Percentiles rank a stretch among this genome's conserved stretches.
These are phyloP conservation scores for Trichoderma oligosporum DNA, from an alignment of 2,329 filamentous ascomycete species.

Conservation along the genomic window DNA sequence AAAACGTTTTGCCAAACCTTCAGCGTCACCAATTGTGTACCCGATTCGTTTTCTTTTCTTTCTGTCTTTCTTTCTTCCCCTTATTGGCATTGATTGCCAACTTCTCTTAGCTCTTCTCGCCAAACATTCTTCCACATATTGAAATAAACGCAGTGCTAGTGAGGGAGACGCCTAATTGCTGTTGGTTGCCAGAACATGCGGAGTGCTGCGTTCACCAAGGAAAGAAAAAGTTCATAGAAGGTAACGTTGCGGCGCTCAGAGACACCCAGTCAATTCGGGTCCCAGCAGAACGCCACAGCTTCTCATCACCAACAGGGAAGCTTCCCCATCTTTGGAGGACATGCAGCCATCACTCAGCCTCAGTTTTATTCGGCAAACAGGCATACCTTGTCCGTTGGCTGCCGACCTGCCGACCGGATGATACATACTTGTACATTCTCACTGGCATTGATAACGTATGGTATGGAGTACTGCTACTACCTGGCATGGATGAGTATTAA, in stretches of 20 bases:
- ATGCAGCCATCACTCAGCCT: constrained; percentile 4
- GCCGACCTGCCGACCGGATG: constrained; percentile 17
- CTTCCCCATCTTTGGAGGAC: background rate
- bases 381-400: background rate
- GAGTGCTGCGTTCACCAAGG: constrained; percentile 6
- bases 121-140: constrained; percentile 1
- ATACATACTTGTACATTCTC: no score
- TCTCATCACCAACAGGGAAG: background rate
- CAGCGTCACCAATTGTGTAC: background rate
- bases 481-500: constrained; percentile 7
- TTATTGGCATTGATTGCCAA: background rate
- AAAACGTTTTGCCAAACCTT: background rate
- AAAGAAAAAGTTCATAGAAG: constrained; percentile 1
- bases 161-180: background rate
- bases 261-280: constrained; percentile 2
- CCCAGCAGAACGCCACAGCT: constrained; percentile 17
- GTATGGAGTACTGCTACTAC: constrained; percentile 1
- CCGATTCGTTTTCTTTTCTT: background rate
- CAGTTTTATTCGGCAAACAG: constrained; percentile 1
- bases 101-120: background rate
- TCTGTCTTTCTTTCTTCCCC: background rate
- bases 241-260: constrained; percentile 13
- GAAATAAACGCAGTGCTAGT: background rate
- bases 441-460: background rate
- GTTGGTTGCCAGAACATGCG: constrained; percentile 7